Evolutionary conservation across 1,139 yeast genomes (phyloP).

Genomic region (Pneumocystis wakefieldiae): DNA sequence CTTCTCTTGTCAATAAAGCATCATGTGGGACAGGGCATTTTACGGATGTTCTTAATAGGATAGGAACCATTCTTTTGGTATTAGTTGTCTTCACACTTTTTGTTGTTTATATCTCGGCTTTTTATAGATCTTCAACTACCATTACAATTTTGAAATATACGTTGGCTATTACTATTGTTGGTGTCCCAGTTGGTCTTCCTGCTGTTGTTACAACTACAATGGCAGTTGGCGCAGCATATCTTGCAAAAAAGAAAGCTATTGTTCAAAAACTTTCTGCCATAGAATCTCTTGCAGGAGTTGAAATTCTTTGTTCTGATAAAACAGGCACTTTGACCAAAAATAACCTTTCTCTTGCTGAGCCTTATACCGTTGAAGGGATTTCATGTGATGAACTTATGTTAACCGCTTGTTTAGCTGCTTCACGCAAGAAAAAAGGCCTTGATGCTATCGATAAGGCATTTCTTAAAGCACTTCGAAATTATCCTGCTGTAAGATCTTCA

Average conservation of each 20-base stretch:
- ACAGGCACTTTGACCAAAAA: conserved; percentile 98
- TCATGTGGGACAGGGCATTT: conserved; percentile 89
- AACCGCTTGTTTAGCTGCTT: conserved; percentile 96
- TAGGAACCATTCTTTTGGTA: conserved; percentile 83
- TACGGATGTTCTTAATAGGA: conserved; percentile 95
- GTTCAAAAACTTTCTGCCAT: conserved; percentile 96
- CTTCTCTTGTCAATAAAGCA: conserved; percentile 92
- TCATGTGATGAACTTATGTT: conserved; percentile 94
- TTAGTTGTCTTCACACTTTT: conserved; percentile 77
- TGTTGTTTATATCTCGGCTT: conserved; percentile 85
- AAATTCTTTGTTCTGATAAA: conserved; percentile 95
- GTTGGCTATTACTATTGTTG: conserved; percentile 91
- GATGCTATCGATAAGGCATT: conserved; percentile 97
- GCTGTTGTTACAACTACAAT: conserved; percentile 98
- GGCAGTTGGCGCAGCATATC: conserved; percentile 99
- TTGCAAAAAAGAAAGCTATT: conserved; percentile 96
- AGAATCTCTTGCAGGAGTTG: conserved; percentile 98
- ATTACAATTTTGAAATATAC: conserved; percentile 83
- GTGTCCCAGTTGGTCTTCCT: conserved; percentile 99
- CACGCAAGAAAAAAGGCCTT: conserved; percentile 97
- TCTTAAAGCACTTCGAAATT: conserved; percentile 60
- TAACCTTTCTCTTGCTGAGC: conserved; percentile 91
- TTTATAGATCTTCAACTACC: conserved; percentile 84
- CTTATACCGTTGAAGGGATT: conserved; percentile 98
- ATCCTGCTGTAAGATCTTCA: conserved; percentile 51